phyloP scores from a whole-genome alignment of 2,329 filamentous ascomycete genomes.

The Pseudofabraea citricarpa region DNA sequence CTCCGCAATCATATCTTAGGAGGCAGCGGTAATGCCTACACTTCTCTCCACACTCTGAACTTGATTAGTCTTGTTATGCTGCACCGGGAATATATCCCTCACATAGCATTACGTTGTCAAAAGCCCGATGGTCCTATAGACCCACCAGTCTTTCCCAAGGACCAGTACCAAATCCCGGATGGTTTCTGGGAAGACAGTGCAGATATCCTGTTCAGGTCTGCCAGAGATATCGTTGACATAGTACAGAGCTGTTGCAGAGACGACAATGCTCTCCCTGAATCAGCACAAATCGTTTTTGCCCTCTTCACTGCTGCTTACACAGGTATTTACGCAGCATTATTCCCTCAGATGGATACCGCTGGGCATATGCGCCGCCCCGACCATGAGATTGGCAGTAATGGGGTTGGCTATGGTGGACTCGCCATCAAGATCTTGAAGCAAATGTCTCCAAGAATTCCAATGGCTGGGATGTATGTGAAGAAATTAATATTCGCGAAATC shows the following conservation, averaged over 20 bases:
- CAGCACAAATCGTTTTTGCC: conserved; percentile 62
- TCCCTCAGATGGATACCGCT: conserved; percentile 62
- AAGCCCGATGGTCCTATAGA: conserved; percentile 53
- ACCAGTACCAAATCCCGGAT: conserved; percentile 38
- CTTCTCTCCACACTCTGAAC: conserved; percentile 62
- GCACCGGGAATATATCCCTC: conserved; percentile 64
- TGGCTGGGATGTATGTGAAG: conserved; percentile 51
- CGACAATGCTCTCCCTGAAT: conserved; percentile 56
- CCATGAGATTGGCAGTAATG: conserved; percentile 10
- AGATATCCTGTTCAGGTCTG: conserved; percentile 56
- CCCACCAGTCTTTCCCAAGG: conserved; percentile 46
- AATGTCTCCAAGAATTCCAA: conserved; percentile 47
- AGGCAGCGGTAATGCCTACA: conserved; percentile 58
- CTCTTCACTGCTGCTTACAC: conserved; percentile 63
- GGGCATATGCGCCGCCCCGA: conserved; percentile 43
- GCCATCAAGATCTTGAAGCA: conserved; percentile 45
- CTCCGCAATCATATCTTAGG: conserved; percentile 62
- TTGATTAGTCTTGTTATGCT: conserved; percentile 63
- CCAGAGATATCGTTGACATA: conserved; percentile 59
- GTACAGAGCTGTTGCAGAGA: conserved; percentile 54
- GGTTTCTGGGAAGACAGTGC: conserved; percentile 62
- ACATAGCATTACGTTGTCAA: conserved; percentile 51
- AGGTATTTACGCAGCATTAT: conserved; percentile 61
- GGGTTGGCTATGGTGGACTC: conserved; percentile 29
- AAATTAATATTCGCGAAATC: too few species aligned